These are phyloP conservation scores for Cochlearia excelsa DNA, from an alignment of 345 rosid genomes.

Conservation along the genomic window DNA sequence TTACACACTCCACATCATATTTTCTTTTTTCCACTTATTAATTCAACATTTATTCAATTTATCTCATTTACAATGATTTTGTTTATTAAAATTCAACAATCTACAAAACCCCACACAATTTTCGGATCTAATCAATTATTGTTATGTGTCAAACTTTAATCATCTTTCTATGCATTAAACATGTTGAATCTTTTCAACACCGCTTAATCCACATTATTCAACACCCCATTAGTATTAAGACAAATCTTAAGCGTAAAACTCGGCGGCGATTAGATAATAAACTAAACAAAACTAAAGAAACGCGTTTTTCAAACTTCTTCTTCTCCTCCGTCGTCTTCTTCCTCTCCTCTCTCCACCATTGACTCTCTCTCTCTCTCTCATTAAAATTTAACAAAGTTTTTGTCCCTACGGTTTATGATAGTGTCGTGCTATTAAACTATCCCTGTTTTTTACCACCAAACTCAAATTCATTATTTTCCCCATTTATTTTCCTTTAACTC, in stretches of 20 bases:
- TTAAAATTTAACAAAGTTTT: not conserved
- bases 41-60: no score
- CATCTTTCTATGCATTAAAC: no score
- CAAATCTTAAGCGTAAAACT: slow-evolving; percentile 30
- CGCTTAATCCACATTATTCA: no score
- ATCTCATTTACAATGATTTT: no score
- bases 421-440: slow-evolving; percentile 32
- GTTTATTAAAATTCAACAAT: no score
- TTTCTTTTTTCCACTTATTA: no score
- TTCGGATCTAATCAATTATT: no score
- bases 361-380: slow-evolving; percentile 26
- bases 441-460: slow-evolving; percentile 21
- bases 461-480: not conserved
- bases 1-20: no score
- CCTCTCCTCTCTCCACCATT: slow-evolving; percentile 27
- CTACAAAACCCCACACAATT: no score
- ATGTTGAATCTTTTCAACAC: no score
- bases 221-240: no score
- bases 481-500: not conserved
- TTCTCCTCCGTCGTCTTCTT: slow-evolving; percentile 16
- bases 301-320: slow-evolving; percentile 33
- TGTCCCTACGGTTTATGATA: slow-evolving; percentile 29
- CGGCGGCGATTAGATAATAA: slow-evolving; percentile 24
- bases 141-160: no score
- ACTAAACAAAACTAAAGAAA: not conserved